Base-by-base conservation (phyloP, 345 rosid species). In the Salix viminalis region DNA sequence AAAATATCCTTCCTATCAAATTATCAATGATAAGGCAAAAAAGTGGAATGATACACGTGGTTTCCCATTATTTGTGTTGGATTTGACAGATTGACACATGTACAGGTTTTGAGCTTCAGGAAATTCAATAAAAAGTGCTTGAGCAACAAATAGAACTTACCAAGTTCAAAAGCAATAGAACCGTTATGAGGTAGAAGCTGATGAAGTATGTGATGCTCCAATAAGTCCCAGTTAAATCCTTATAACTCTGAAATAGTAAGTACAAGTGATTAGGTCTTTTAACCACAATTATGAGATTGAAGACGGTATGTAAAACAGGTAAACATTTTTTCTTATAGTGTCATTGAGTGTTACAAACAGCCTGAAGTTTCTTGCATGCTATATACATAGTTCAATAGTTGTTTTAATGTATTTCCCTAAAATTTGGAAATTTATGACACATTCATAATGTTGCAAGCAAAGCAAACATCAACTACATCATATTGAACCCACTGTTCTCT, bases 131-230 rank as follows among this genome's bases (percentile, higher is more conserved):
- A 46, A 46, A 46, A 60, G 28, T 62, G 6, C 58, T 4, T 4
- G 34, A 69, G 48, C 24, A 66, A 52, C 23, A 44, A 75, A 66
- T 44, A 36, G 56, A 76, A 71, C 93, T 88, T 82, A 95, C 99
- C 98, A 96, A 85, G 82, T 96, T 96, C 86, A 93, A 74, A 50
- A 96, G 96, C 86, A 96, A 82, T 75, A 96, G 56, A 56, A 93
- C 88, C 39, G 93, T 91, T 82, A 93, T 66, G 52, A 96, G 83
- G 84, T 90, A 96, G 90, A 92, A 96, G 90, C 98, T 96, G 91
- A 93, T 83, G 78, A 96, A 96, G 81, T 96, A 96, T 26, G 72
- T 69, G 36, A 90, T 81, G 72, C 89, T 84, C 99, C 99, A 93
- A 71, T 89, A 84, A 19, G 88, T 92, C 80, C 92, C 96, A 6